A percentile compares a stretch with the other conserved stretches of the same genome.
Evolutionary conservation across 73 alveolate species (phyloP).

Genomic region (Paramecium primaurelia): DNA sequence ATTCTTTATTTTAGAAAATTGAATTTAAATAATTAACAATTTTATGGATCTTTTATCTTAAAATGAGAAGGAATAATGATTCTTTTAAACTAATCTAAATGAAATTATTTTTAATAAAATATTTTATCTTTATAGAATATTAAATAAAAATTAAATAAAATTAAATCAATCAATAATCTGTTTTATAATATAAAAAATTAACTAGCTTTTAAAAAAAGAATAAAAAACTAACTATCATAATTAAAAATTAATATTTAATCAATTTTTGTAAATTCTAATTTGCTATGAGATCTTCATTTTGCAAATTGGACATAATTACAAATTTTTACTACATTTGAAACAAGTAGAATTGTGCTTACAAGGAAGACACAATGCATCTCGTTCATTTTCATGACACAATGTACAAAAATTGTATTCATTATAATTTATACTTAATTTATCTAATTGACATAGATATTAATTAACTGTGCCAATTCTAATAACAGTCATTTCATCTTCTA

Average conservation of each 20-base stretch:
- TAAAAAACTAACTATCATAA: not conserved
- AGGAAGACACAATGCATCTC: constrained; percentile 79
- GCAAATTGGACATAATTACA: constrained; percentile 77
- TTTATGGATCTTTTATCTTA: too few relatives aligned
- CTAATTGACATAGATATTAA: constrained; percentile 24
- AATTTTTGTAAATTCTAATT: constrained; percentile 71
- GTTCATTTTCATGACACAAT: constrained; percentile 70
- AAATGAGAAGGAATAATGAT: too few relatives aligned
- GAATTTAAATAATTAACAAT: too few relatives aligned
- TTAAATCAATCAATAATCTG: too few relatives aligned
- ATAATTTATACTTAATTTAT: not conserved
- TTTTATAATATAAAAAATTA: too few relatives aligned
- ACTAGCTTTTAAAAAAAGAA: too few relatives aligned
- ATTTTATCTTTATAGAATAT: too few relatives aligned
- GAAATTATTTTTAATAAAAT: too few relatives aligned
- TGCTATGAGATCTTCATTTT: constrained; percentile 70
- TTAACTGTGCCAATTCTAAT: constrained; percentile 53
- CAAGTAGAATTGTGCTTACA: constrained; percentile 84
- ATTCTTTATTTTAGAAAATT: too few relatives aligned
- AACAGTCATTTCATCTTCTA: not conserved
- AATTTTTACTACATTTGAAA: constrained; percentile 73
- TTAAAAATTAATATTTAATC: not conserved
- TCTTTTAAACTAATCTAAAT: too few relatives aligned
- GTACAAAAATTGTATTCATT: constrained; percentile 57
- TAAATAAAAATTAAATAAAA: too few relatives aligned